Evolutionary conservation across 345 rosid genomes (phyloP), one percentile per base, ranked within the genome.

Genomic region (Triadica sebifera): DNA sequence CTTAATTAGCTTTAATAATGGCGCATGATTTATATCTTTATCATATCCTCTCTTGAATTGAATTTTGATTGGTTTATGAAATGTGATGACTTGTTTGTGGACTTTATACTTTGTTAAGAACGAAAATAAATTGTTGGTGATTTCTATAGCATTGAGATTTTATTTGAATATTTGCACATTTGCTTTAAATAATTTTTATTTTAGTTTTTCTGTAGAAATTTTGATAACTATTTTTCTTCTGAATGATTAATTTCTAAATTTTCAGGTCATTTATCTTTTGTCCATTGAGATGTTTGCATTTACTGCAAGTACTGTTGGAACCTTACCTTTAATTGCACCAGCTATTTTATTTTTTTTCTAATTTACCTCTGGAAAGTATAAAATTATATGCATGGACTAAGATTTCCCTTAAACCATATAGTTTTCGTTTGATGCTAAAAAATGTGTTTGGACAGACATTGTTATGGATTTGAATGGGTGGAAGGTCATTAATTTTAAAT

Each of bases 201-300:
- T n/a, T n/a, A n/a, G n/a, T n/a, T n/a, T n/a, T n/a, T n/a, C n/a
- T n/a, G n/a, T n/a, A n/a, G n/a, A n/a, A n/a, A n/a, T n/a, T n/a
- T n/a, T n/a, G n/a, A 1, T 53, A 22, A 19, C n/a, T 4, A 53
- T 53, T 53, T n/a, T n/a, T n/a, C n/a, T n/a, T n/a, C n/a, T n/a
- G n/a, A n/a, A n/a, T n/a, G n/a, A n/a, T n/a, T n/a, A n/a, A 17
- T 38, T 17, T 19, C 49, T 63, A 38, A 63, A 22, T 49, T 67
- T 67, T 67, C 71, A 67, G 71, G 43, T 67, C n/a, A 65, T 43
- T 41, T 65, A 5, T 65, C 46, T 46, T 20, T 10, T 45, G 34
- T 3, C 41, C 12, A 0, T 22, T 49, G 43, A 24, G 55, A 67
- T 67, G 71, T 50, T 63, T 49, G 50, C 71, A 25, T 47, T 67